Evolutionary conservation across 2,329 filamentous ascomycete genomes (phyloP), one percentile per base, ranked within the genome.

Genomic region (Fusarium sp.): DNA sequence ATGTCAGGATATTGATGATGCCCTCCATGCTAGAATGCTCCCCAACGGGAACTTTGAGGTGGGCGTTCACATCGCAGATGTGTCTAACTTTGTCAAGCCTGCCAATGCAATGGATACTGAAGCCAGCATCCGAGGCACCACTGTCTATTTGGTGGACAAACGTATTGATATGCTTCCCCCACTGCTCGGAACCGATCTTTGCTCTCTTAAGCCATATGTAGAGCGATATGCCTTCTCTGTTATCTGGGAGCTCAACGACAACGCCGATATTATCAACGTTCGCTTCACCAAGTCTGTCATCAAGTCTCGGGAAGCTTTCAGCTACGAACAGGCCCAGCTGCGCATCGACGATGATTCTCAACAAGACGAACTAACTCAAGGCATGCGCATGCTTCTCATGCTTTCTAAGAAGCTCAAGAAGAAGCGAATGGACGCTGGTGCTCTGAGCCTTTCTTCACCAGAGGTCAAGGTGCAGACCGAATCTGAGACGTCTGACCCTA

Each of bases 141-240:
- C 94, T 0, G 95, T 99, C 25, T 99, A 99, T 74, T 82, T 99
- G 14, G 95, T 99, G 4, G 95, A 99, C 77, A 99, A 99, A 82
- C 93, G 95, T 70, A 99, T 99, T 70, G 96, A 99, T 80, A 99
- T 99, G 96, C 84, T 99, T 75, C 96, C 96, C 1, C 93, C 93
- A 84, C 88, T 99, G 29, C 88, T 99, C 11, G 95, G 95, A 54
- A 99, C 95, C 1, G 93, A 99, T 71, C 82, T 99, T 2, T 99
- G 95, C 78, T 99, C 95, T 0, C 81, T 99, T 17, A 98, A 98
- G 76, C 95, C 95, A 1, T 95, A 97, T 70, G 93, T 99, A n/a
- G 95, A 99, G 78, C 91, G 91, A 9, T 95, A 88, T 71, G 91
- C 92, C 25, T 95, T 95, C 73, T 94, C 91, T 1, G 88, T 89